Evolutionary conservation across 2,329 filamentous ascomycete genomes (phyloP).

Genomic region (Colletotrichum siamense): DNA sequence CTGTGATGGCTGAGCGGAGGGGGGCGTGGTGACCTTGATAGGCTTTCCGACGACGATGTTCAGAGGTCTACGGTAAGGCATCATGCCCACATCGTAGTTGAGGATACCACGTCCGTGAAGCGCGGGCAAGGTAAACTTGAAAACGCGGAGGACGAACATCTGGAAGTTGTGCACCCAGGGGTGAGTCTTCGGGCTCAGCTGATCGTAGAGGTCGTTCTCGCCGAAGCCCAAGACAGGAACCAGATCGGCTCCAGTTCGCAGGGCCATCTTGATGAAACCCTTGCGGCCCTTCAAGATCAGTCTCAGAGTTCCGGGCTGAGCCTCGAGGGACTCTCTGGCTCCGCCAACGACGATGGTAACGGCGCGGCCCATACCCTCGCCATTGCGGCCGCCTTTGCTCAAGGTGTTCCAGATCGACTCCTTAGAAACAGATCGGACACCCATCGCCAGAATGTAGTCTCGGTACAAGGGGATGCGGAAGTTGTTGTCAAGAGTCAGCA

Average conservation of each 20-base stretch:
- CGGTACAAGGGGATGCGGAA: slow-evolving; percentile 93
- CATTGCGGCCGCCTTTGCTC: slow-evolving; percentile 76
- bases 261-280: slow-evolving; percentile 92
- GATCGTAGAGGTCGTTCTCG: slow-evolving; percentile 95
- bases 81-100: slow-evolving; percentile 96
- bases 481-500: slow-evolving; percentile 94
- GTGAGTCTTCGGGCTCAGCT: slow-evolving; percentile 78
- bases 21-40: slow-evolving; percentile 69
- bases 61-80: slow-evolving; percentile 88
- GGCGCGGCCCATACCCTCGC: slow-evolving; percentile 88
- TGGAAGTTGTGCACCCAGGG: slow-evolving; percentile 83
- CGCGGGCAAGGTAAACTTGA: slow-evolving; percentile 92
- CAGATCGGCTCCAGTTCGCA: slow-evolving; percentile 89
- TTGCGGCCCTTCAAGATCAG: slow-evolving; percentile 85
- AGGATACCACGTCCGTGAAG: slow-evolving; percentile 92
- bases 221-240: slow-evolving; percentile 93
- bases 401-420: slow-evolving; percentile 91
- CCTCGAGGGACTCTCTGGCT: slow-evolving; percentile 89
- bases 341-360: slow-evolving; percentile 97
- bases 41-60: slow-evolving; percentile 90
- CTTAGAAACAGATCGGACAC: slow-evolving; percentile 86
- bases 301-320: slow-evolving; percentile 76
- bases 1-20: slow-evolving; percentile 68
- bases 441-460: slow-evolving; percentile 91
- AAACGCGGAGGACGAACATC: slow-evolving; percentile 80